A percentile compares a stretch with the other conserved stretches of the same genome.
These are phyloP conservation scores for Diplodia sapinea DNA, from an alignment of 2,329 filamentous ascomycete species.

Conservation along the genomic window DNA sequence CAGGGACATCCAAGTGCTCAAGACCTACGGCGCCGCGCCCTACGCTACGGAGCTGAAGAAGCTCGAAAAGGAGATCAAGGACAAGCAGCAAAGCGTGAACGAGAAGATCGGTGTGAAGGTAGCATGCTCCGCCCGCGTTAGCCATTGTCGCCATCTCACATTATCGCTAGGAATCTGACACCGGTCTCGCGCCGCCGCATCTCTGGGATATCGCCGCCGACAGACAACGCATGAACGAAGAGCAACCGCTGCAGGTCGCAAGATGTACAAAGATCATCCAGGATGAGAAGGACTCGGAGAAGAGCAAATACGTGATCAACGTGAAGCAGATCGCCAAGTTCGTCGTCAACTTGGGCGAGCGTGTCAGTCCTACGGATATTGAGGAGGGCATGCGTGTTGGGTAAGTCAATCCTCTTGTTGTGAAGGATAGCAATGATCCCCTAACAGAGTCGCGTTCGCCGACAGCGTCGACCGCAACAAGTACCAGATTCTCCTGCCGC, in stretches of 20 bases:
- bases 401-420: conserved; percentile 50
- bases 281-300: conserved; percentile 92
- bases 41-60: conserved; percentile 94
- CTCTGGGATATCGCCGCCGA: conserved; percentile 98
- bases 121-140: conserved; percentile 34
- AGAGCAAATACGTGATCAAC: conserved; percentile 99
- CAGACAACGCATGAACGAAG: conserved; percentile 96
- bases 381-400: conserved; percentile 99
- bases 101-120: conserved; percentile 95
- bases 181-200: conserved; percentile 95
- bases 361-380: conserved; percentile 97
- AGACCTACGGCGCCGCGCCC: conserved; percentile 96
- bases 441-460: conserved; percentile 25
- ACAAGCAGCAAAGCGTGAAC: conserved; percentile 96
- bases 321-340: conserved; percentile 99
- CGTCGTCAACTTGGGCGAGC: conserved; percentile 94
- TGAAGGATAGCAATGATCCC: conserved; percentile 12
- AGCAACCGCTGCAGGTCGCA: conserved; percentile 96
- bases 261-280: conserved; percentile 99
- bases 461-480: conserved; percentile 90
- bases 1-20: conserved; percentile 98
- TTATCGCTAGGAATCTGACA: conserved; percentile 83
- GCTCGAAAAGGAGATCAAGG: conserved; percentile 99
- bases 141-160: neutral
- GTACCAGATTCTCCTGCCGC: conserved; percentile 95